Conservation (phyloP, 352 stramenopile genomes). For the Phytophthora gonapodyides region DNA sequence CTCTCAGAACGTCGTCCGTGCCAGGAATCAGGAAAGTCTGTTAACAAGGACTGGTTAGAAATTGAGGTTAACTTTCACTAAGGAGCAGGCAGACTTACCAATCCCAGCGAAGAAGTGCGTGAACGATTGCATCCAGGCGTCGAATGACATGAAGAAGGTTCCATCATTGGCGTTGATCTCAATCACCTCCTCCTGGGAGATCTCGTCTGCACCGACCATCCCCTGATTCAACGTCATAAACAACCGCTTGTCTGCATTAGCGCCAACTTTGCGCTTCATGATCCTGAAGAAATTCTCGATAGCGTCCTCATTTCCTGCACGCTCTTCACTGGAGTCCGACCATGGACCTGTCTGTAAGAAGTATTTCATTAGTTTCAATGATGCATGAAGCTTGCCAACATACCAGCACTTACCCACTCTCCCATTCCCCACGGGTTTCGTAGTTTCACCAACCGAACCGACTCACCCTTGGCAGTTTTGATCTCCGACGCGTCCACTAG, state of each 20-base stretch:
- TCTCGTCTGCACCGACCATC: slow-evolving; percentile 61
- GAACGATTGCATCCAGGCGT: slow-evolving; percentile 89
- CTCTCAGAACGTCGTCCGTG: slow-evolving; percentile 78
- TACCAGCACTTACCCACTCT: slow-evolving; percentile 74
- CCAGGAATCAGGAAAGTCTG: slow-evolving; percentile 90
- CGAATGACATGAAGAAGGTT: slow-evolving; percentile 93
- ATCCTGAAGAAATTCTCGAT: slow-evolving; percentile 82
- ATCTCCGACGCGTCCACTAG: slow-evolving; percentile 81
- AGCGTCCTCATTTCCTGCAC: slow-evolving; percentile 75
- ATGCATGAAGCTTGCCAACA: neutral
- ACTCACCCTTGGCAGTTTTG: slow-evolving; percentile 54
- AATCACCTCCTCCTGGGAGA: slow-evolving; percentile 73
- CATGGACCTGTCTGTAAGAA: slow-evolving; percentile 71
- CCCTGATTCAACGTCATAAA: slow-evolving; percentile 65
- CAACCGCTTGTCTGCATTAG: slow-evolving; percentile 67
- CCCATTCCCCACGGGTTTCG: slow-evolving; percentile 93
- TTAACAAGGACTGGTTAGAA: neutral
- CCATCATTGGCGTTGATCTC: slow-evolving; percentile 88
- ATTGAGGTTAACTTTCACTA: neutral
- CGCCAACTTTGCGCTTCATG: slow-evolving; percentile 64
- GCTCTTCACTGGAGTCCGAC: slow-evolving; percentile 81
- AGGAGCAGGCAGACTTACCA: slow-evolving; percentile 37
- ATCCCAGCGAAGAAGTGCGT: slow-evolving; percentile 92
- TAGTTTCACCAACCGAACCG: slow-evolving; percentile 75
- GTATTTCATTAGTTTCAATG: neutral